These are phyloP conservation scores for Aspergillus sp. DNA, from an alignment of 2,329 filamentous ascomycete species.

Conservation along the genomic window DNA sequence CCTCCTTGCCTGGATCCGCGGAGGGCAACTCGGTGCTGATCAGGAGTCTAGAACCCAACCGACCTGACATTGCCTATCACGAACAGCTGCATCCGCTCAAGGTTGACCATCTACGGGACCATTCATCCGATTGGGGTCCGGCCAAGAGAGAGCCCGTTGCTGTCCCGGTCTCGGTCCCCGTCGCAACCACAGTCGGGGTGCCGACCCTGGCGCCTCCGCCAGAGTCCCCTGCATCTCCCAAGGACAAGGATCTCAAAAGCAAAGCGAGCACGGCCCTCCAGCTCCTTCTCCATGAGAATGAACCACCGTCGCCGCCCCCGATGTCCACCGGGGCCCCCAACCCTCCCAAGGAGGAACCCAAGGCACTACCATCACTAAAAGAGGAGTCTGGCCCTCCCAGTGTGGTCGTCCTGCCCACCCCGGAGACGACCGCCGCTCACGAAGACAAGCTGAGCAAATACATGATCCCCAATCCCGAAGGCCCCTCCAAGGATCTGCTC, in stretches of 20 bases:
- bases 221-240: too few relatives aligned
- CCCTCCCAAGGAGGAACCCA: too few relatives aligned
- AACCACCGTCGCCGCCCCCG: not conserved
- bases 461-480: slow-evolving; percentile 30
- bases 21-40: slow-evolving; percentile 64
- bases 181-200: not conserved
- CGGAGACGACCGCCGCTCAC: not conserved
- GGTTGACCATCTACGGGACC: slow-evolving; percentile 15
- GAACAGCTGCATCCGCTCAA: slow-evolving; percentile 54
- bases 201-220: not conserved
- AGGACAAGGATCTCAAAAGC: too few relatives aligned
- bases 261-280: not conserved
- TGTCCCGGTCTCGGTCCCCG: not conserved
- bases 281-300: not conserved
- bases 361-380: too few relatives aligned
- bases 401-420: not conserved
- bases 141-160: not conserved
- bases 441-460: slow-evolving; percentile 25
- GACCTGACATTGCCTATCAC: slow-evolving; percentile 61
- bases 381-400: not conserved
- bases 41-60: slow-evolving; percentile 60
- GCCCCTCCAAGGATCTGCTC: slow-evolving; percentile 31
- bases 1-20: slow-evolving; percentile 44
- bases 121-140: slow-evolving; percentile 9
- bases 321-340: too few relatives aligned